A percentile compares a stretch with the other conserved stretches of the same genome.
Conservation (phyloP, 768 basidiomycete genomes). For the Amanita polypyramis region DNA sequence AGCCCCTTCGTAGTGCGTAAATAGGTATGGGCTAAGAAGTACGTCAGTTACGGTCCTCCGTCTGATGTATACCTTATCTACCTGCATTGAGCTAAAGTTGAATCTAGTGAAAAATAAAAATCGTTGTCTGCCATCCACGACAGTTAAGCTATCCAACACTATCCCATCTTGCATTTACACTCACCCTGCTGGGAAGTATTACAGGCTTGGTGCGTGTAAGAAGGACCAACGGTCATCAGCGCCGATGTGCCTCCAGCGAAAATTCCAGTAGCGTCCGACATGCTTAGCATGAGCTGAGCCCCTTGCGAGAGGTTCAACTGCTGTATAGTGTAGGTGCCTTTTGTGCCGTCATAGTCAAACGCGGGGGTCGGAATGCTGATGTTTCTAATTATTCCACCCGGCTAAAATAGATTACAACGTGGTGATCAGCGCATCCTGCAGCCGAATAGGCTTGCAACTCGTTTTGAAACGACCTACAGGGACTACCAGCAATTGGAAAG, state of each 20-base stretch:
- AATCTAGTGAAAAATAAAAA: slow-evolving; percentile 19
- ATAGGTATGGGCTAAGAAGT: slow-evolving; percentile 14
- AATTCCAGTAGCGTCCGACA: slow-evolving; percentile 19
- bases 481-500: slow-evolving; percentile 17
- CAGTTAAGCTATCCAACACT: background rate
- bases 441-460: slow-evolving; percentile 6
- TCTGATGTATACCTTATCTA: slow-evolving; percentile 8
- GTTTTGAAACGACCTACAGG: slow-evolving; percentile 11
- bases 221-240: slow-evolving; percentile 14
- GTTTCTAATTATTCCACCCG: slow-evolving; percentile 15
- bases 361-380: slow-evolving; percentile 16
- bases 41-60: background rate
- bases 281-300: slow-evolving; percentile 14
- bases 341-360: slow-evolving; percentile 9
- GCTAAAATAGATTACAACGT: slow-evolving; percentile 31
- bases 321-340: slow-evolving; percentile 13
- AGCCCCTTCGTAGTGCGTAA: slow-evolving; percentile 14
- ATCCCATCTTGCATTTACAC: background rate
- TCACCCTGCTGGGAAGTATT: slow-evolving; percentile 17
- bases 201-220: slow-evolving; percentile 11
- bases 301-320: slow-evolving; percentile 7
- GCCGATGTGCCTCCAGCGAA: slow-evolving; percentile 16
- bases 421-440: background rate
- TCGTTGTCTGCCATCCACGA: slow-evolving; percentile 12
- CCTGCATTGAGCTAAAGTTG: slow-evolving; percentile 18